phyloP scores from a whole-genome alignment of 2,329 filamentous ascomycete species.

The Ophiostoma tasmaniense region DNA sequence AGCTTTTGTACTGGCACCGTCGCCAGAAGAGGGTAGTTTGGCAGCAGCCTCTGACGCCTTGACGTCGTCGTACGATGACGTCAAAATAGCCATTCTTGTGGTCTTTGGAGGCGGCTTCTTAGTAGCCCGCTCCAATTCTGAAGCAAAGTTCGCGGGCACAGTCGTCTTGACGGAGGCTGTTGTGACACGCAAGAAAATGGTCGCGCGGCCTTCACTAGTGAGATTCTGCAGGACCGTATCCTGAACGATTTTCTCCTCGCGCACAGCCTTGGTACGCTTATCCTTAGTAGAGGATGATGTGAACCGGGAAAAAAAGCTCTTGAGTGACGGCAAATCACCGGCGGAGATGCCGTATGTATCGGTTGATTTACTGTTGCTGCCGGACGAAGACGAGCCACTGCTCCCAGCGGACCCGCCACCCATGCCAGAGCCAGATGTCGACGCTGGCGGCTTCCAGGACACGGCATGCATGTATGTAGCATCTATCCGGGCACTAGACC shows the following conservation, averaged over 20 bases:
- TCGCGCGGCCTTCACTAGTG: constrained; percentile 60
- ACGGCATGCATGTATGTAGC: constrained; percentile 81
- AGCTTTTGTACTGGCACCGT: constrained; percentile 38
- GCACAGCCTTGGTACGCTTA: constrained; percentile 47
- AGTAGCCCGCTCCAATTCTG: constrained; percentile 87
- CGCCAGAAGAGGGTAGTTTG: constrained; percentile 15
- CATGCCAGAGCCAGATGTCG: constrained; percentile 24
- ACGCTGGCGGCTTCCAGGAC: constrained; percentile 63
- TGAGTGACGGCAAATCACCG: constrained; percentile 53
- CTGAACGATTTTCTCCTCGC: constrained; percentile 55
- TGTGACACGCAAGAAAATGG: constrained; percentile 81
- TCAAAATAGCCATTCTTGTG: constrained; percentile 79
- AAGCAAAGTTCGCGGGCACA: constrained; percentile 62
- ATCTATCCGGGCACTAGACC: constrained; percentile 85
- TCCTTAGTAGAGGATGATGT: constrained; percentile 42
- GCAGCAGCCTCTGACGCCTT: constrained; percentile 46
- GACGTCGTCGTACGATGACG: constrained; percentile 80
- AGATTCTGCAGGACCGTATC: constrained; percentile 61
- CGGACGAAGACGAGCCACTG: neutral
- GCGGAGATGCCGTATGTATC: constrained; percentile 43
- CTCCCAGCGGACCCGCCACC: neutral
- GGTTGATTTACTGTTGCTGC: constrained; percentile 30
- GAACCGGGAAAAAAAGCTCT: constrained; percentile 74
- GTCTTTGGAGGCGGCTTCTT: constrained; percentile 91
- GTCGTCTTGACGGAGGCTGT: constrained; percentile 74